Conservation (phyloP, 164 flowering plant genomes). For the Dillenia turbinata region DNA sequence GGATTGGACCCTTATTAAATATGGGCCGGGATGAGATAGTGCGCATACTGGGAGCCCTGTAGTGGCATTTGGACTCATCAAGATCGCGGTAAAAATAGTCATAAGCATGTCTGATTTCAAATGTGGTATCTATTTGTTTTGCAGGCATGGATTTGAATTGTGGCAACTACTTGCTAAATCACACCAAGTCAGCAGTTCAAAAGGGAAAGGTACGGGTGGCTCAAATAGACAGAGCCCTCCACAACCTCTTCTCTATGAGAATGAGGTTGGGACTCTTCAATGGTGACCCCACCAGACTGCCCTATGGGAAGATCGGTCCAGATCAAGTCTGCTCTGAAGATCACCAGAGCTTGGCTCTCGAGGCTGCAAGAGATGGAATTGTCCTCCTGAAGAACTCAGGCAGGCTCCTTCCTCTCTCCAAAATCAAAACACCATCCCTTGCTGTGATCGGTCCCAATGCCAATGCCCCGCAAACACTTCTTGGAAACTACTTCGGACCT, state of each 20-base stretch:
- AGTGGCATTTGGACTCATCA: too few relatives aligned
- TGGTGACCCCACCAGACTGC: slow-evolving; percentile 48
- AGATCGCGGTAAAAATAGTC: too few relatives aligned
- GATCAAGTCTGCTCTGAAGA: slow-evolving; percentile 40
- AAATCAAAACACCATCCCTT: slow-evolving; percentile 27
- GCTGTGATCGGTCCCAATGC: slow-evolving; percentile 85
- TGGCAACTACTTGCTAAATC: slow-evolving; percentile 46
- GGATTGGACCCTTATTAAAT: too few relatives aligned
- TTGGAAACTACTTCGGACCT: slow-evolving; percentile 66
- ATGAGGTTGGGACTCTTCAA: slow-evolving; percentile 82
- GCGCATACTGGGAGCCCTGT: too few relatives aligned
- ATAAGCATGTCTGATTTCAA: too few relatives aligned
- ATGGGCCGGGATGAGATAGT: too few relatives aligned
- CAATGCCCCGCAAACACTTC: slow-evolving; percentile 35
- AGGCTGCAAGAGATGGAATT: slow-evolving; percentile 59
- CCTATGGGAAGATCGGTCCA: slow-evolving; percentile 38
- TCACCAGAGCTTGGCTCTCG: slow-evolving; percentile 60
- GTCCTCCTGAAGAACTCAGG: slow-evolving; percentile 61
- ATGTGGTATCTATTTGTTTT: neutral
- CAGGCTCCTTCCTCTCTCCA: slow-evolving; percentile 54
- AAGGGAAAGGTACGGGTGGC: slow-evolving; percentile 38
- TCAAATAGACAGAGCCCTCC: slow-evolving; percentile 69
- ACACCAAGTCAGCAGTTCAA: slow-evolving; percentile 62
- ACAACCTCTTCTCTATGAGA: slow-evolving; percentile 65
- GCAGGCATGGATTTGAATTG: slow-evolving; percentile 92